Conservation (phyloP, 768 basidiomycete genomes). For the Lactarius deliciosus region DNA sequence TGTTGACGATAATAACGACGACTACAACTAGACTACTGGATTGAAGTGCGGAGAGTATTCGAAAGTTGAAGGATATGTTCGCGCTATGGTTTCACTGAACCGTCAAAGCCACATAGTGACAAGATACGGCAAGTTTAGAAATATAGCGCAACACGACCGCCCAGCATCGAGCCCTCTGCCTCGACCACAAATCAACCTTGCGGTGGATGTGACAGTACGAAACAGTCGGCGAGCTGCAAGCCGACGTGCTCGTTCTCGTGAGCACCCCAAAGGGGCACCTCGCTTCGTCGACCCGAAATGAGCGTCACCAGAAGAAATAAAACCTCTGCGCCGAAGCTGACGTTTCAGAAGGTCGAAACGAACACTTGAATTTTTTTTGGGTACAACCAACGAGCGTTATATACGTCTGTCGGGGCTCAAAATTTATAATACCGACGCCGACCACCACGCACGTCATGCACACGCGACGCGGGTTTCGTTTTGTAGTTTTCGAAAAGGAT, state of each 20-base stretch:
- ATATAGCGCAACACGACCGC: slow-evolving; percentile 66
- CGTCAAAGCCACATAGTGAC: slow-evolving; percentile 82
- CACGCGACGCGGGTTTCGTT: background rate
- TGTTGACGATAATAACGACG: background rate
- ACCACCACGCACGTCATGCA: background rate
- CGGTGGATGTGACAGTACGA: slow-evolving; percentile 47
- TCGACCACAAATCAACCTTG: slow-evolving; percentile 51
- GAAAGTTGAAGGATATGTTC: slow-evolving; percentile 43
- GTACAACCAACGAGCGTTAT: slow-evolving; percentile 28
- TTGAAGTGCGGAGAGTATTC: background rate
- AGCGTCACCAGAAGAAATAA: slow-evolving; percentile 60
- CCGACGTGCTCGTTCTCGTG: slow-evolving; percentile 47
- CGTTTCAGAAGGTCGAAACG: slow-evolving; percentile 67
- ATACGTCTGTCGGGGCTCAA: slow-evolving; percentile 25
- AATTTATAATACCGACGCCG: slow-evolving; percentile 30
- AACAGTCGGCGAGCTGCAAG: slow-evolving; percentile 35
- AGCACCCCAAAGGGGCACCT: slow-evolving; percentile 53
- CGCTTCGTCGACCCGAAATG: slow-evolving; percentile 77
- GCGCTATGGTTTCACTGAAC: slow-evolving; percentile 82
- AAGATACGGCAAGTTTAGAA: slow-evolving; percentile 75
- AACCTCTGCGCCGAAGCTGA: slow-evolving; percentile 50
- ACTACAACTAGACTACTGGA: background rate
- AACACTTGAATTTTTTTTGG: slow-evolving; percentile 50
- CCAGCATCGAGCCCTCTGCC: slow-evolving; percentile 45
- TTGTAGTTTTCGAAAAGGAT: background rate